phyloP scores from a whole-genome alignment of 306 rosid genomes.

The Begonia peltatifolia region DNA sequence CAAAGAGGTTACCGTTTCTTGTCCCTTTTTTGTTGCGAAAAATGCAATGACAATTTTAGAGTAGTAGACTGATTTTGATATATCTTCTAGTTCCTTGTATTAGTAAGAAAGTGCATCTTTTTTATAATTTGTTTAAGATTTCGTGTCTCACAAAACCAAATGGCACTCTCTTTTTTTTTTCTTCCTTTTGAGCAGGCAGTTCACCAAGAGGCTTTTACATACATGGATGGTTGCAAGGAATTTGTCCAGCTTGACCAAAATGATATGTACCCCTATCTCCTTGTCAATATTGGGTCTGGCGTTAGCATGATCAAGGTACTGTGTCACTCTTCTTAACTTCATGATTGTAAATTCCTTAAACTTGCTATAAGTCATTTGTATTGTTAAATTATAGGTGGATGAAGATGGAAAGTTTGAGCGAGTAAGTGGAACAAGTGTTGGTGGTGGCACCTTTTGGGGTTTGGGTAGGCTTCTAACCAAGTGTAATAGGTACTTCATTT shows the following conservation, averaged over 20 bases:
- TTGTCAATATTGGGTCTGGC: slow-evolving; percentile 93
- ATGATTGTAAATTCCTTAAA: neutral
- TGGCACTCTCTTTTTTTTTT: too few species aligned
- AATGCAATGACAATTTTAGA: too few species aligned
- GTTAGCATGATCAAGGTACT: slow-evolving; percentile 97
- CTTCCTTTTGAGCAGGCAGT: slow-evolving; percentile 35
- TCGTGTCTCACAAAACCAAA: too few species aligned
- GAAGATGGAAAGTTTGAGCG: slow-evolving; percentile 83
- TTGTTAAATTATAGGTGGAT: slow-evolving; percentile 51
- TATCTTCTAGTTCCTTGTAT: too few species aligned
- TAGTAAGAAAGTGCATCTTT: too few species aligned
- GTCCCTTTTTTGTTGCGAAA: too few species aligned
- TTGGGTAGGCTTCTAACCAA: slow-evolving; percentile 86
- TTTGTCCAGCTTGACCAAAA: slow-evolving; percentile 63
- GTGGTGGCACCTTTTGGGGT: slow-evolving; percentile 99
- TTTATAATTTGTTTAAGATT: too few species aligned
- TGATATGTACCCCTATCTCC: slow-evolving; percentile 83
- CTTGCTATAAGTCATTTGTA: slow-evolving; percentile 7
- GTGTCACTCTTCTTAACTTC: neutral
- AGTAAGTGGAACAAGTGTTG: slow-evolving; percentile 94
- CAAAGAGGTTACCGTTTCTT: too few species aligned
- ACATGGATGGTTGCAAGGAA: slow-evolving; percentile 56
- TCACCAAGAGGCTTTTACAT: slow-evolving; percentile 68
- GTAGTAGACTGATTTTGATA: too few species aligned
- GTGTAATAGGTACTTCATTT: slow-evolving; percentile 50